Evolutionary conservation across 495 filamentous ascomycete genomes (phyloP), one percentile per base, ranked within the genome.

Genomic region (Aspergillus heteromorphus): DNA sequence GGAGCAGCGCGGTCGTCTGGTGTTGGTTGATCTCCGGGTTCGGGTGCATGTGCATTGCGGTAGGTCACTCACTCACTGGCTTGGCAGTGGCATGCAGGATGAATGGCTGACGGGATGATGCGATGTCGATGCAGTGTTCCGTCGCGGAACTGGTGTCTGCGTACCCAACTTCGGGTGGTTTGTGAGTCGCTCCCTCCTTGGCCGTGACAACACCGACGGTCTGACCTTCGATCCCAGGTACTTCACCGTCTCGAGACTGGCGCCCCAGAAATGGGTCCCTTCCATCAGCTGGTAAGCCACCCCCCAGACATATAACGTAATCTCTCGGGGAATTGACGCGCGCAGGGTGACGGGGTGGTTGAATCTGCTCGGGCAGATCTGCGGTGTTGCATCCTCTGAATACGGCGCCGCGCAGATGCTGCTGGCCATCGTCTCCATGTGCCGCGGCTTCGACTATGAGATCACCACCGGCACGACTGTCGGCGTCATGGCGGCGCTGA

Each of bases 341-440:
- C 11, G 19, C 30, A 62, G 59, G 63, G 10, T 71, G n/a, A 65
- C 75, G 40, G 85, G 85, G 0, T 88, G 85, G 81, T 75, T 87
- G 63, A 87, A 86, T 56, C 75, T 88, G 2, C 72, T 86, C 4
- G 85, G 85, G 36, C 83, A 86, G 56, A 71, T 87, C 40, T 78
- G 80, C 8, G 85, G 85, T 34, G 75, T 82, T 27, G 85, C 85
- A 6, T 83, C 81, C 0, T 81, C 83, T 1, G 84, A 86, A 57
- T 88, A 87, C 57, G 84, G 83, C 6, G 78, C 82, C 5, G 80
- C 83, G 0, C 83, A 87, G 64, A 79, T 88, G 77, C 79, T 87
- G 30, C 71, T 88, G 5, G 84, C 84, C 4, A 82, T 82, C 14
- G 80, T 84, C 11, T 80, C 80, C 6, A 87, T 88, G 77, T 75